A percentile compares a stretch with the other conserved stretches of the same genome.
These are phyloP conservation scores for Euphorbia peplus DNA, from an alignment of 345 rosid species.

Conservation along the genomic window DNA sequence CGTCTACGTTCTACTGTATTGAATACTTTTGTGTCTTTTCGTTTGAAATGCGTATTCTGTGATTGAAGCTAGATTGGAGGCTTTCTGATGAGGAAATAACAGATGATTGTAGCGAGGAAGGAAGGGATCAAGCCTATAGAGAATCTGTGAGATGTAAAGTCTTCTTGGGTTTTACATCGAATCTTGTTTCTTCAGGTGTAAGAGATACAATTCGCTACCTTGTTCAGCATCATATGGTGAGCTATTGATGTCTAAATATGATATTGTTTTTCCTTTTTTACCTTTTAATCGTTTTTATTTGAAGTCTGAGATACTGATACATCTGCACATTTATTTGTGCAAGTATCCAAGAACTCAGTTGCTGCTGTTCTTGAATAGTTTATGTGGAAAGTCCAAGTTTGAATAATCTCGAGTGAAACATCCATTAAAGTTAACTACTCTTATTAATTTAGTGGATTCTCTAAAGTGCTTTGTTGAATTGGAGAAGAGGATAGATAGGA, in stretches of 20 bases:
- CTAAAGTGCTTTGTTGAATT: background rate
- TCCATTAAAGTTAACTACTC: background rate
- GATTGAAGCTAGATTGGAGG: conserved; percentile 89
- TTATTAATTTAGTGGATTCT: background rate
- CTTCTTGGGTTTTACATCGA: conserved; percentile 94
- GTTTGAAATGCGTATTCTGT: background rate
- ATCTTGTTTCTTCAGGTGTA: conserved; percentile 88
- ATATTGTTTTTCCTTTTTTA: background rate
- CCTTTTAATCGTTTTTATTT: background rate
- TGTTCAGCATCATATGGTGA: conserved; percentile 72
- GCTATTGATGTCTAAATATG: conserved; percentile 16
- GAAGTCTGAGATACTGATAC: background rate
- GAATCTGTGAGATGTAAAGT: conserved; percentile 75
- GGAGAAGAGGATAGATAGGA: background rate
- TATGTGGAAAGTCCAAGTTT: background rate
- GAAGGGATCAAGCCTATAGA: conserved; percentile 55
- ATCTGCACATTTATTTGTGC: background rate
- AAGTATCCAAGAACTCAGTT: background rate
- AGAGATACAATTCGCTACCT: conserved; percentile 84
- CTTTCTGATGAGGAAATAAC: conserved; percentile 57
- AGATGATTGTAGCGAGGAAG: conserved; percentile 75
- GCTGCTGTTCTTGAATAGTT: background rate
- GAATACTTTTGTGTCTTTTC: background rate
- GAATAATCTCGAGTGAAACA: background rate
- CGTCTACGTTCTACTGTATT: background rate